Evolutionary conservation across 2,329 filamentous ascomycete genomes (phyloP), one percentile per base, ranked within the genome.

Genomic region (Raffaelea arxii): DNA sequence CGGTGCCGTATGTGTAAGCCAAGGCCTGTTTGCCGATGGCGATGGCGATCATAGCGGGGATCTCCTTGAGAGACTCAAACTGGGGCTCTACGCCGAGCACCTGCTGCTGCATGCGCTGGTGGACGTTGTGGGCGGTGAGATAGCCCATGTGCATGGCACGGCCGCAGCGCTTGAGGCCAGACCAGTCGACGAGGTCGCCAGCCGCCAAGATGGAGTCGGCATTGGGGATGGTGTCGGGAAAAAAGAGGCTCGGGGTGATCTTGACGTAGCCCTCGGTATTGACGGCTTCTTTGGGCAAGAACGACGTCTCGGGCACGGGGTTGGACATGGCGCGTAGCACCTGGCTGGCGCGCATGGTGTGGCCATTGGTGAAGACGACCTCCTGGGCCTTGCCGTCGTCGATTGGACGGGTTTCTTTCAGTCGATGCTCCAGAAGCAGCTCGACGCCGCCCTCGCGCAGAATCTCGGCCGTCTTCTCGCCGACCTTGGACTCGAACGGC

Each of bases 161-260:
- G 22, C 86, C 85, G 55, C 82, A 86, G 39, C 86, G 81, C 68
- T 88, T 90, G 66, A 91, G 88, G 38, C 84, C 85, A 0, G 81
- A 75, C 85, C 86, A 90, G 41, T 69, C 66, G 25, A 74, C 75
- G 16, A 85, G 67, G 58, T 91, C 86, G 16, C 86, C 86, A 22
- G 78, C 70, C 12, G 80, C 84, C 56, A 82, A 84, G 60, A 90
- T 85, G 24, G 64, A 62, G 1, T 67, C 64, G 12, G 75, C 63
- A 52, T 86, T 82, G 4, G 79, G 70, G 0, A 77, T 67, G 0
- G 64, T 65, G 2, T 64, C 55, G 2, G 70, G 62, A 59, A 85
- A 80, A 53, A 71, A 66, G 6, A 84, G 65, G 43, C 74, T 74
- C 2, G 77, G 59, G 37, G 69, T 65, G 44, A 88, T 75, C 55